Conservation (phyloP, 192 early-diverging fungal species). For the Mortierella antarctica region DNA sequence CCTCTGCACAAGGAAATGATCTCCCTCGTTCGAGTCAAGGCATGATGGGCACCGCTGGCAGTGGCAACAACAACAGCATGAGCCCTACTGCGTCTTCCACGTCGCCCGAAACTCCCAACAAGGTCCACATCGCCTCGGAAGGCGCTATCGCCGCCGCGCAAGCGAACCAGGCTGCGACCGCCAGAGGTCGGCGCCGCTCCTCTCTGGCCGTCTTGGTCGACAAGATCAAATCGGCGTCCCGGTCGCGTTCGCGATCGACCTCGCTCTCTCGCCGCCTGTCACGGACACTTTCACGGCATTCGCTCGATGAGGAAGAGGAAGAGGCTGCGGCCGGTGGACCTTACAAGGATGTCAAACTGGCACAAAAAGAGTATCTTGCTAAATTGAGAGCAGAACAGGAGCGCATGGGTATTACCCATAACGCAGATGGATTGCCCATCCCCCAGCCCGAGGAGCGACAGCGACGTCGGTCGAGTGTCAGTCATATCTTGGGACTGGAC, state of each 20-base stretch:
- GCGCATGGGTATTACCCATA: conserved; percentile 5
- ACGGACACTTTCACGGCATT: conserved; percentile 8
- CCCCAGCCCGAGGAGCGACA: neutral
- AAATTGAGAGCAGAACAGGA: conserved; percentile 22
- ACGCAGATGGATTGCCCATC: conserved; percentile 12
- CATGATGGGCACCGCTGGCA: neutral
- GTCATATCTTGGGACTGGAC: conserved; percentile 15
- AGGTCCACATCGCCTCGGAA: conserved; percentile 13
- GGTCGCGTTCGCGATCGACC: conserved; percentile 11
- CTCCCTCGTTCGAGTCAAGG: too few relatives aligned
- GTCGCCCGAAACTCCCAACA: neutral
- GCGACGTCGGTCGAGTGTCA: conserved; percentile 11
- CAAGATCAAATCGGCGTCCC: conserved; percentile 1
- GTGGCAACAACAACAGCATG: neutral
- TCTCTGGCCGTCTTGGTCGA: conserved; percentile 18
- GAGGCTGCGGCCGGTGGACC: neutral
- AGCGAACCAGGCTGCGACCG: neutral
- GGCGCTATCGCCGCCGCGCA: conserved; percentile 15
- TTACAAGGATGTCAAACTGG: conserved; percentile 17
- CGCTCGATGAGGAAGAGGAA: neutral
- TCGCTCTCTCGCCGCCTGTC: conserved; percentile 19
- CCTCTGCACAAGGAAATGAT: neutral
- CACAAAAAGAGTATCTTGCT: conserved; percentile 8
- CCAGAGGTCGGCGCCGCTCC: conserved; percentile 17
- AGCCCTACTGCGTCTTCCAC: neutral